Base-by-base conservation (phyloP, 2,329 filamentous ascomycete genomes). In the Aspergillus sp. region DNA sequence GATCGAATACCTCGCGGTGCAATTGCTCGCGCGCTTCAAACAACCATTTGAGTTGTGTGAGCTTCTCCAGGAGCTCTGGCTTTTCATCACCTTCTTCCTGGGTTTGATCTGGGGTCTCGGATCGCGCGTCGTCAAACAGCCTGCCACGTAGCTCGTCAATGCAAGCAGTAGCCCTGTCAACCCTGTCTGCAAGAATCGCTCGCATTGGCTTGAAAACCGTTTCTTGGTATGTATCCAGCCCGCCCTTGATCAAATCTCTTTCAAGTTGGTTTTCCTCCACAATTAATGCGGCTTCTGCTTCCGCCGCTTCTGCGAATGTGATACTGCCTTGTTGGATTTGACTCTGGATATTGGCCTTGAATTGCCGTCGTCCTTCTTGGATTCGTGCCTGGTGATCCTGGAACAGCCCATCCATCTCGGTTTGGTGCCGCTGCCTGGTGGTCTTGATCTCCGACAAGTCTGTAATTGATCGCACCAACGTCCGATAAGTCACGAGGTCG, bases 81-180 rank as follows among this genome's bases (percentile, higher is more conserved):
- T 93, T 89, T 74, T 97, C 94, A 68, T 98, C 94, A 17, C 95
- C 94, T 78, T 97, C 94, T 75, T 97, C 92, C 74, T 97, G 93
- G 0, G 92, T 90, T 75, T 92, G 87, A 70, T 96, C 94, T 0
- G 92, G 90, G 64, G 87, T 86, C 4, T 84, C 81, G 48, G 84
- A 81, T 72, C 85, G 89, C 59, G 85, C 89, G 63, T 91, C 89
- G 55, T 87, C 87, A 62, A 90, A 91, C 0, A 97, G 82, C 47
- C 89, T 87, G 9, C 85, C 84, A 25, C 88, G 87, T 25, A 97
- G 79, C 60, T 91, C 86, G 59, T 91, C 85, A 66, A 97, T 94
- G n/a, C 92, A 87, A 10, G 86, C 82, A 0, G 90, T 91, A 0
- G 92, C 89, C 56, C 87, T 86, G 7, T 83, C 81, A 48, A 97